Percentiles rank a stretch among this genome's conserved stretches.
These are phyloP conservation scores for Syzygium syzygioides DNA, from an alignment of 441 rosid genomes.

Conservation along the genomic window DNA sequence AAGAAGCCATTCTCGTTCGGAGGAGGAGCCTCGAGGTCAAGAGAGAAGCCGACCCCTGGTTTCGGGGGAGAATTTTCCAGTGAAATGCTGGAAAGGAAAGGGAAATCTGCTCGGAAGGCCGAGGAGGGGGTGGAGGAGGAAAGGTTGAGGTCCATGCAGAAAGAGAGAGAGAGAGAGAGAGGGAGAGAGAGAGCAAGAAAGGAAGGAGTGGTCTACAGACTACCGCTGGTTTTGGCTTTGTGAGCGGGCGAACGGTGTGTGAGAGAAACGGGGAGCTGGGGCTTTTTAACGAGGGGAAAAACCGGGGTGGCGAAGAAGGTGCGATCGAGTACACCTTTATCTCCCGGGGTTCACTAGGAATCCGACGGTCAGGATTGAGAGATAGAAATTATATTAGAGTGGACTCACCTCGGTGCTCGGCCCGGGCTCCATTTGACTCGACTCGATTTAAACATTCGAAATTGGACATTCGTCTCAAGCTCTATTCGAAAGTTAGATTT, in stretches of 20 bases:
- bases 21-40: not conserved
- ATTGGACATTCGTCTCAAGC: no score
- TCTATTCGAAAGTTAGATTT: no score
- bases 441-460: not conserved
- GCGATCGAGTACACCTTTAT: not conserved
- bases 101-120: conserved; percentile 36
- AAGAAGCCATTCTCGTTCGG: conserved; percentile 2
- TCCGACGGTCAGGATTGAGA: not conserved
- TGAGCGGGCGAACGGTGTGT: not conserved
- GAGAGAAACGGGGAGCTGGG: not conserved
- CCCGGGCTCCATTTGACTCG: not conserved
- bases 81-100: conserved; percentile 24
- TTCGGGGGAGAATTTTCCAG: conserved; percentile 11
- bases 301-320: not conserved
- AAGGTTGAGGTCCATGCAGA: conserved; percentile 36
- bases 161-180: conserved; percentile 1
- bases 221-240: conserved; percentile 22
- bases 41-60: conserved; percentile 13
- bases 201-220: conserved; percentile 8
- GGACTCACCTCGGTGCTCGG: no score
- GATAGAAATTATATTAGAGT: not conserved
- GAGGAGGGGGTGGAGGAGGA: not conserved
- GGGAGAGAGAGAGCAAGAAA: not conserved
- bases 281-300: not conserved
- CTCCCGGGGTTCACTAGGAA: not conserved